These are phyloP conservation scores for Arabidopsis arenosa DNA, from an alignment of 345 rosid genomes.

Conservation along the genomic window DNA sequence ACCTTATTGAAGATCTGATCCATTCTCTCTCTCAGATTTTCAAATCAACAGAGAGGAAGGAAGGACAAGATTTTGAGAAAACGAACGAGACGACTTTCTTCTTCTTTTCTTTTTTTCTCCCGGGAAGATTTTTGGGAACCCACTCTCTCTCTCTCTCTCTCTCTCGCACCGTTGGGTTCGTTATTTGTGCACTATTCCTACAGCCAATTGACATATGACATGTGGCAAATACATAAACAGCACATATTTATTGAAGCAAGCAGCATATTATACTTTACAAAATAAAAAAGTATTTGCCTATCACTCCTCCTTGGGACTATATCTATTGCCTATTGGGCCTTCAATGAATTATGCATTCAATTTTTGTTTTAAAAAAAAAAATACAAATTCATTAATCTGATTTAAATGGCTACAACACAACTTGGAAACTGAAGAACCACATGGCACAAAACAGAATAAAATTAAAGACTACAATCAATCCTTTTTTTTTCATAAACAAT, in stretches of 20 bases:
- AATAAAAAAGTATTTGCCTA: background rate
- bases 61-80: background rate
- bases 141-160: background rate
- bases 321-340: too few relatives aligned
- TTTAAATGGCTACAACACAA: too few relatives aligned
- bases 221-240: background rate
- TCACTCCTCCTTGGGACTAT: background rate
- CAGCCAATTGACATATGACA: background rate
- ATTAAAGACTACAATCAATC: too few relatives aligned
- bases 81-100: background rate
- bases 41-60: background rate
- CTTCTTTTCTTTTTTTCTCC: background rate
- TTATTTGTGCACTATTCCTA: background rate
- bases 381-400: too few relatives aligned
- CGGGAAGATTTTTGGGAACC: background rate
- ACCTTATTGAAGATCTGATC: constrained; percentile 92
- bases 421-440: too few relatives aligned
- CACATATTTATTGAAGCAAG: background rate
- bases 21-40: constrained; percentile 46
- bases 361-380: too few relatives aligned
- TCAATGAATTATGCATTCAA: too few relatives aligned
- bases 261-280: background rate
- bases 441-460: background rate
- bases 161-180: constrained; percentile 22
- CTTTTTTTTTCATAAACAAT: too few relatives aligned